These are phyloP conservation scores for Galeopsis tetrahit DNA, from an alignment of 257 asterid species.

Conservation along the genomic window DNA sequence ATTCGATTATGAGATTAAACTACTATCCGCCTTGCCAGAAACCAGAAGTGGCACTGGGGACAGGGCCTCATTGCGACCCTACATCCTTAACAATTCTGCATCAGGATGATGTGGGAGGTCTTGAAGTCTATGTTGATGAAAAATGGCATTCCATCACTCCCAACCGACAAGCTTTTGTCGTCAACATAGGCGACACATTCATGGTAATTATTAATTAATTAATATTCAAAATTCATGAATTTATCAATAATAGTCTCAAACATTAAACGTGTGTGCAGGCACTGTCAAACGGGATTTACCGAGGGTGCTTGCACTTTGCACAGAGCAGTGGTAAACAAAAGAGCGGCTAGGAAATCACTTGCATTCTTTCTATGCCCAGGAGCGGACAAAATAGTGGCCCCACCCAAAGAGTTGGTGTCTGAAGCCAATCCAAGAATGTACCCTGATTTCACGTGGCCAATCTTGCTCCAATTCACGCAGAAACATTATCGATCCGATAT, in stretches of 20 bases:
- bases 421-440: slow-evolving; percentile 52
- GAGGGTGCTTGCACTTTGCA: slow-evolving; percentile 81
- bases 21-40: slow-evolving; percentile 72
- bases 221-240: no score
- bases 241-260: no score
- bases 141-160: slow-evolving; percentile 77
- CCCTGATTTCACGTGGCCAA: slow-evolving; percentile 77
- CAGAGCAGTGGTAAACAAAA: slow-evolving; percentile 70
- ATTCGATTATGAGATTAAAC: slow-evolving; percentile 77
- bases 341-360: slow-evolving; percentile 59
- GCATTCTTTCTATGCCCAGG: slow-evolving; percentile 80
- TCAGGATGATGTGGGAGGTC: slow-evolving; percentile 80
- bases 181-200: slow-evolving; percentile 89
- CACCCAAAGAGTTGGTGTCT: slow-evolving; percentile 55
- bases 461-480: slow-evolving; percentile 75
- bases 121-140: slow-evolving; percentile 61
- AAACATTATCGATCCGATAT: slow-evolving; percentile 78
- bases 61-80: slow-evolving; percentile 92
- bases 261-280: slow-evolving; percentile 52
- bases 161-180: slow-evolving; percentile 66
- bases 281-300: slow-evolving; percentile 78
- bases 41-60: slow-evolving; percentile 69
- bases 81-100: slow-evolving; percentile 75
- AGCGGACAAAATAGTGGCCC: slow-evolving; percentile 57
- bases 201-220: slow-evolving; percentile 41